Percentiles rank a stretch among this genome's conserved stretches.
Conservation (phyloP, 805 yeast species). For the Kluyveromyces lactis region DNA sequence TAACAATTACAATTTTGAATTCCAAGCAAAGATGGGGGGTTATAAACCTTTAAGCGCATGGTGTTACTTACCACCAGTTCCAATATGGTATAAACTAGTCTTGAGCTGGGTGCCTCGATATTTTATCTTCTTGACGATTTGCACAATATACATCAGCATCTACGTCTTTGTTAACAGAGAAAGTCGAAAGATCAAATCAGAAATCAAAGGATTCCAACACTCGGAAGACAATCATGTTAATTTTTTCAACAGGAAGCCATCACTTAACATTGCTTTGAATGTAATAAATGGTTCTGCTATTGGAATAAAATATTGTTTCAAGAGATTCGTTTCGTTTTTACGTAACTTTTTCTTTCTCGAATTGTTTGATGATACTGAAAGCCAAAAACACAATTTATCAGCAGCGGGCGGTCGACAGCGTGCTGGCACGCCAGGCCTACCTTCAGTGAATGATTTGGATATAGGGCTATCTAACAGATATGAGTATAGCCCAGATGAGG, state of each 20-base stretch:
- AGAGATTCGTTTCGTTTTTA: constrained; percentile 9
- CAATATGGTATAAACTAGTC: constrained; percentile 64
- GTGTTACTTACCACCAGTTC: constrained; percentile 71
- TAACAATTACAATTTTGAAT: constrained; percentile 14
- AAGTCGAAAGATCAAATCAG: constrained; percentile 41
- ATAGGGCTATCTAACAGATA: not conserved
- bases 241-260: not conserved
- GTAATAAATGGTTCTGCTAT: not conserved
- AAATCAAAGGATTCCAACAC: constrained; percentile 23
- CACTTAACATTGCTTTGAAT: not conserved
- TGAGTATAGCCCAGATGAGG: not conserved
- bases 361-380: constrained; percentile 14
- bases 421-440: constrained; percentile 1
- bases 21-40: constrained; percentile 33
- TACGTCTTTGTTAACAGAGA: constrained; percentile 65
- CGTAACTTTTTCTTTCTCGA: constrained; percentile 17
- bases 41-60: constrained; percentile 59
- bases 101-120: constrained; percentile 81
- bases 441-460: not conserved
- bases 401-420: not conserved
- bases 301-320: constrained; percentile 1
- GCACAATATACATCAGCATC: constrained; percentile 58
- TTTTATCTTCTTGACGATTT: constrained; percentile 51
- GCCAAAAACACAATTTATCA: constrained; percentile 1
- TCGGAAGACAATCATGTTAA: constrained; percentile 3